Percentiles rank a stretch among this genome's conserved stretches.
These are phyloP conservation scores for Solanum hybrid DNA, from an alignment of 305 asterid species.

Conservation along the genomic window DNA sequence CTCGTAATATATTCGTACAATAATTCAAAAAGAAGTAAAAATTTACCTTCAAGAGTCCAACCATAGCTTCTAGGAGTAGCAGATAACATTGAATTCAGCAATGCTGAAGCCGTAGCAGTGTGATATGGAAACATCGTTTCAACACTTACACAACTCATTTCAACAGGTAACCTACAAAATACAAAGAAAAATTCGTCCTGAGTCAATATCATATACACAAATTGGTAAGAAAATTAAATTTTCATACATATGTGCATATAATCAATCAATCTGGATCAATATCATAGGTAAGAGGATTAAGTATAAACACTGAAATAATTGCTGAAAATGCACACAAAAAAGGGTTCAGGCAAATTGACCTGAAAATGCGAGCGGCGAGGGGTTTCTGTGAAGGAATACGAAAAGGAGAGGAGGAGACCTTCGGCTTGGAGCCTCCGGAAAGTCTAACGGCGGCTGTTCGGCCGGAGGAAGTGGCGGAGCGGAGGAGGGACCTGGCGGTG, in stretches of 20 bases:
- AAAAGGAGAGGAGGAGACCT: slow-evolving; percentile 40
- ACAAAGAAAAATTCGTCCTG: background rate
- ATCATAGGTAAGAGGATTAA: background rate
- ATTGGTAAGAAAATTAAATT: background rate
- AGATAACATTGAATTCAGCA: slow-evolving; percentile 82
- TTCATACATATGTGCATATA: background rate
- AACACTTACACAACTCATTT: slow-evolving; percentile 54
- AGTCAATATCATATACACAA: background rate
- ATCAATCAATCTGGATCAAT: background rate
- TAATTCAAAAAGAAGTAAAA: background rate
- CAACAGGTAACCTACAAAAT: slow-evolving; percentile 62
- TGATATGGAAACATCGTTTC: slow-evolving; percentile 79
- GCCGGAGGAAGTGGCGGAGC: slow-evolving; percentile 33
- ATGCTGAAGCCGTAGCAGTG: slow-evolving; percentile 78
- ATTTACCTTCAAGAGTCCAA: slow-evolving; percentile 77
- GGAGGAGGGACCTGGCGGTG: slow-evolving; percentile 54
- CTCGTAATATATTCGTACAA: background rate
- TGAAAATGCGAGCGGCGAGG: slow-evolving; percentile 61
- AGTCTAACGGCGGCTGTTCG: slow-evolving; percentile 9
- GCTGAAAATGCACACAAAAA: background rate
- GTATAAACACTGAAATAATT: background rate
- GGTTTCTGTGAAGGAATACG: slow-evolving; percentile 55
- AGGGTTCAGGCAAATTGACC: slow-evolving; percentile 22
- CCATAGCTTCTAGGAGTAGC: slow-evolving; percentile 61
- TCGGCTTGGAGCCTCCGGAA: slow-evolving; percentile 38